phyloP scores from a whole-genome alignment of 345 rosid genomes.

The Geranium rotundifolium region DNA sequence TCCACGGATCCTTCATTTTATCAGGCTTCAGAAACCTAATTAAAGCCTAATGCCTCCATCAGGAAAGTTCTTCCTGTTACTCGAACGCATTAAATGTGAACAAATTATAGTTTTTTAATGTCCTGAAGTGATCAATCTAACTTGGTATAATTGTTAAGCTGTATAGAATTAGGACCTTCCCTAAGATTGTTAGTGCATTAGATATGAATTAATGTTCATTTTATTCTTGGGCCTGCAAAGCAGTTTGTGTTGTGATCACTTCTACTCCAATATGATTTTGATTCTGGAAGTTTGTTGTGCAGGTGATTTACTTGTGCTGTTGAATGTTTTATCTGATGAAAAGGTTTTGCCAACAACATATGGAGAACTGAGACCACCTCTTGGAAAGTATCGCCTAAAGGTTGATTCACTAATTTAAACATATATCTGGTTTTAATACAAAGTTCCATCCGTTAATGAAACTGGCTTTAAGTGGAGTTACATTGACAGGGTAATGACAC shows the following conservation, averaged over 20 bases:
- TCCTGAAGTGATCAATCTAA: not conserved
- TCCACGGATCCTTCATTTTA: not conserved
- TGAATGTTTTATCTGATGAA: constrained; percentile 69
- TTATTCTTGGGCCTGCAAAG: not conserved
- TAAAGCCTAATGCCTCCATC: not conserved
- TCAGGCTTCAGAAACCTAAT: not conserved
- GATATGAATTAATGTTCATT: not conserved
- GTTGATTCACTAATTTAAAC: constrained; percentile 22
- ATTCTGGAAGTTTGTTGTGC: constrained; percentile 14
- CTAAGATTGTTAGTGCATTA: not conserved
- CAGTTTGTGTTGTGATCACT: not conserved
- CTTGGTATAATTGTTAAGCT: not conserved
- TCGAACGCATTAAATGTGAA: not conserved
- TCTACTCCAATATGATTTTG: constrained; percentile 8
- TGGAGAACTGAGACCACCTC: constrained; percentile 94
- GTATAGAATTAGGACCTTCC: not conserved
- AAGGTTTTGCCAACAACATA: constrained; percentile 79
- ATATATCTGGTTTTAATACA: not conserved
- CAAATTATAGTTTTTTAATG: too few relatives aligned
- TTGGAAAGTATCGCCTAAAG: constrained; percentile 96
- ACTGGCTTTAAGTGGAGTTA: not conserved
- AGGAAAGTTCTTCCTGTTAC: not conserved
- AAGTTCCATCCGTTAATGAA: constrained; percentile 4
- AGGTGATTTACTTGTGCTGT: constrained; percentile 70
- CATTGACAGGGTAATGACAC: not conserved